Conservation (phyloP, 2,329 filamentous ascomycete genomes). For the Hypocrella siamensis region DNA sequence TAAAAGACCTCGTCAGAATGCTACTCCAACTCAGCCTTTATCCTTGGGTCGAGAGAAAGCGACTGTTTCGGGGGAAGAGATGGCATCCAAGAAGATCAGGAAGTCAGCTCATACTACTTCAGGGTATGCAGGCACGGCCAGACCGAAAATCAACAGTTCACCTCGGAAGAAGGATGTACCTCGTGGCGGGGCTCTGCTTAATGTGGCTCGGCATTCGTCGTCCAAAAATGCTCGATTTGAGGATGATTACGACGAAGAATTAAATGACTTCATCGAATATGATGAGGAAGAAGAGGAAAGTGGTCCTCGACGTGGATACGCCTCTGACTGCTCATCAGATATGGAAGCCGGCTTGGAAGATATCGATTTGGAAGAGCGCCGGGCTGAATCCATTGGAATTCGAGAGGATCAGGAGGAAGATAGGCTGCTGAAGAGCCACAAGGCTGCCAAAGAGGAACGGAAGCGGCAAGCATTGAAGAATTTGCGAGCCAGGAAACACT, state of each 20-base stretch:
- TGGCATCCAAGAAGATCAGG: constrained; percentile 41
- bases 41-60: constrained; percentile 6
- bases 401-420: constrained; percentile 53
- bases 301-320: constrained; percentile 35
- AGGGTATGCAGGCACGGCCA: constrained; percentile 49
- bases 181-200: constrained; percentile 25
- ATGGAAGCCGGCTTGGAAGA: constrained; percentile 67
- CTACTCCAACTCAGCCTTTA: constrained; percentile 1
- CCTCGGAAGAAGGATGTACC: constrained; percentile 17
- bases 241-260: constrained; percentile 46
- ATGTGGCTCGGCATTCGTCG: constrained; percentile 13
- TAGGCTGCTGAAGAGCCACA: constrained; percentile 43
- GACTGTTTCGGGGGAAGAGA: constrained; percentile 15
- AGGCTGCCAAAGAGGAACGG: constrained; percentile 44
- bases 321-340: constrained; percentile 53
- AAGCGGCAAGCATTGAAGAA: constrained; percentile 26
- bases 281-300: constrained; percentile 34
- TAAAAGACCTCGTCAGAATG: constrained; percentile 2
- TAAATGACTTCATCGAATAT: constrained; percentile 47
- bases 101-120: constrained; percentile 47
- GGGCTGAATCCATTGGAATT: constrained; percentile 44
- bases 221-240: constrained; percentile 25
- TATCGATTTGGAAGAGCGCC: constrained; percentile 54
- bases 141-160: constrained; percentile 30
- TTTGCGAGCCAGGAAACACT: constrained; percentile 15